phyloP scores from a whole-genome alignment of 139 green algal species.

The Spirogloea muscicola region DNA sequence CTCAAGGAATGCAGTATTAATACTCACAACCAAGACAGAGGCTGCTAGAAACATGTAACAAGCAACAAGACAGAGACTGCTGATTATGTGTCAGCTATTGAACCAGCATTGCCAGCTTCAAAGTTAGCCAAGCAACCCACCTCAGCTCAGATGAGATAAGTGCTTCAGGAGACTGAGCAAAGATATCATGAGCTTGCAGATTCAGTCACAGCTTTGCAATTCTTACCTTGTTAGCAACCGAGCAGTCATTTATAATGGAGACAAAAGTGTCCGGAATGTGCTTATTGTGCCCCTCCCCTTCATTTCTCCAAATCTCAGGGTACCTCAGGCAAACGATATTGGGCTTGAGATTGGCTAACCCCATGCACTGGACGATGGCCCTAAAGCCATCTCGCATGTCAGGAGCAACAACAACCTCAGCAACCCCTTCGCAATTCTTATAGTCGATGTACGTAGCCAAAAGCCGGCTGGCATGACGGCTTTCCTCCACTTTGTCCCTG shows the following conservation, averaged over 20 bases:
- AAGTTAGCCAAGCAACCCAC: no score
- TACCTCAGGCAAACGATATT: conserved; percentile 53
- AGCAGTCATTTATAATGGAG: conserved; percentile 48
- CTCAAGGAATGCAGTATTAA: no score
- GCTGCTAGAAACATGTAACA: no score
- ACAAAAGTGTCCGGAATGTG: conserved; percentile 41
- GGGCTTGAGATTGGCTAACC: conserved; percentile 47
- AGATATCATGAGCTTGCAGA: no score
- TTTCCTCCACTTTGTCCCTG: conserved; percentile 31
- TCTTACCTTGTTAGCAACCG: conserved; percentile 48
- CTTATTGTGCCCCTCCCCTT: neutral
- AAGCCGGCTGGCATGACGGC: conserved; percentile 1
- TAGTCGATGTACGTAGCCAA: conserved; percentile 49
- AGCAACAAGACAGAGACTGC: no score
- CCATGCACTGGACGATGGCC: conserved; percentile 43
- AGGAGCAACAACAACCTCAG: conserved; percentile 42
- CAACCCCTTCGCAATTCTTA: conserved; percentile 47
- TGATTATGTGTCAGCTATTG: no score
- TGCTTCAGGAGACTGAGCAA: no score
- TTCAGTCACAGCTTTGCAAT: no score
- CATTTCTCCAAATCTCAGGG: conserved; percentile 42
- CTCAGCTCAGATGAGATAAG: no score
- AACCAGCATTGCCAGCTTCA: no score
- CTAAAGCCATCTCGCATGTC: conserved; percentile 42
- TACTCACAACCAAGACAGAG: no score